Evolutionary conservation across 768 basidiomycete species (phyloP).

Genomic region (Boletus subparvulus): DNA sequence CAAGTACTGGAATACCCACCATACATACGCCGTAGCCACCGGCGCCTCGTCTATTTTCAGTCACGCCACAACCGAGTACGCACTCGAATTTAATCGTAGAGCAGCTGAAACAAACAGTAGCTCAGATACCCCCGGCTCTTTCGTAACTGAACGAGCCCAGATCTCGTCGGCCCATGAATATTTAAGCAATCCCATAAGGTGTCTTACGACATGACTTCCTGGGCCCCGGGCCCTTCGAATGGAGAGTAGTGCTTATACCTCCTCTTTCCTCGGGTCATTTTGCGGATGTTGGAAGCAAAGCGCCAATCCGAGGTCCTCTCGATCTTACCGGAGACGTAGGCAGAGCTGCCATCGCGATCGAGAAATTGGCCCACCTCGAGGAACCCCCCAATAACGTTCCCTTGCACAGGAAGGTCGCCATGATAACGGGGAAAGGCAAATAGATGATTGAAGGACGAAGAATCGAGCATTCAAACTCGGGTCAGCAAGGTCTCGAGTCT

Average conservation of each 20-base stretch:
- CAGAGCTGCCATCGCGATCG: background rate
- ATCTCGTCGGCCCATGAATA: background rate
- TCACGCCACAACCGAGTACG: constrained; percentile 27
- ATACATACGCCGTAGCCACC: constrained; percentile 9
- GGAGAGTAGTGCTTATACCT: background rate
- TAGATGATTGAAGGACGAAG: background rate
- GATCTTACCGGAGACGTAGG: background rate
- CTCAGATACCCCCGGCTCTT: background rate
- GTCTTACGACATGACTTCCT: background rate
- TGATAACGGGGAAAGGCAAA: background rate
- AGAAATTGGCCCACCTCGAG: background rate
- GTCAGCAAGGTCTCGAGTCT: background rate
- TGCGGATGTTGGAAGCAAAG: constrained; percentile 16
- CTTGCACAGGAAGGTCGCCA: background rate
- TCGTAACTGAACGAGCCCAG: background rate
- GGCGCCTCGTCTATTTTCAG: constrained; percentile 43
- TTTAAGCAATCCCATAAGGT: background rate
- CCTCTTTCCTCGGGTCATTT: no score
- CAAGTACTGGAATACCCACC: background rate
- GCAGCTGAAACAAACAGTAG: background rate
- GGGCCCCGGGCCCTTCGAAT: background rate
- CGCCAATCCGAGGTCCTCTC: constrained; percentile 35
- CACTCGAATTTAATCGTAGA: constrained; percentile 18
- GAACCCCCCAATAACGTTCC: background rate
- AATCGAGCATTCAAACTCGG: background rate